Conservation (phyloP, 768 basidiomycete species). For the Collybia sp. region DNA sequence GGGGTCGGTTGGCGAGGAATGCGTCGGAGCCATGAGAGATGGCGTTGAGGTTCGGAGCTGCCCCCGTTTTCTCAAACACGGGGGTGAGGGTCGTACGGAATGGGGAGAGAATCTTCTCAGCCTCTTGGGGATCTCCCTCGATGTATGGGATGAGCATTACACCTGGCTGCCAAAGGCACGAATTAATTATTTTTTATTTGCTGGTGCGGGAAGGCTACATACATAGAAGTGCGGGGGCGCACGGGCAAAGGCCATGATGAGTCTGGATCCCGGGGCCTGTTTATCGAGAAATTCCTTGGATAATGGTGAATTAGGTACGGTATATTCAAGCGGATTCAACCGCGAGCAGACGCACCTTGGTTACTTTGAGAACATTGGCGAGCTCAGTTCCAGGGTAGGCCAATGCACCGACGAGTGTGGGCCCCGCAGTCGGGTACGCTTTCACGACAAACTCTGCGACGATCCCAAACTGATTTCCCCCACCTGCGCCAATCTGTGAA, state of each 20-base stretch:
- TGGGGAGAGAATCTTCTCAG: constrained; percentile 10
- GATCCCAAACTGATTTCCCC: constrained; percentile 17
- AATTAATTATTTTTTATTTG: not conserved
- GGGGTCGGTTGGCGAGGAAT: constrained; percentile 9
- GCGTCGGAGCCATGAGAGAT: constrained; percentile 13
- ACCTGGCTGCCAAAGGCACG: constrained; percentile 5
- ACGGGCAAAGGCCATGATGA: constrained; percentile 5
- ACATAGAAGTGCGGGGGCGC: constrained; percentile 7
- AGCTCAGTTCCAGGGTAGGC: constrained; percentile 11
- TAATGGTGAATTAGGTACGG: not conserved
- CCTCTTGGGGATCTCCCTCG: constrained; percentile 6
- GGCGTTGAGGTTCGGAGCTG: constrained; percentile 8
- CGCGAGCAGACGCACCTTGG: constrained; percentile 3
- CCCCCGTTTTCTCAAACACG: constrained; percentile 6
- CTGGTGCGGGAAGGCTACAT: not conserved
- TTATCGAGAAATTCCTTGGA: constrained; percentile 5
- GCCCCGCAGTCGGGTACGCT: constrained; percentile 4
- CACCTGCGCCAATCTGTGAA: constrained; percentile 9
- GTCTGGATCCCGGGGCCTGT: constrained; percentile 2
- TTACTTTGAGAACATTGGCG: constrained; percentile 4
- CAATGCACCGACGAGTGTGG: constrained; percentile 5
- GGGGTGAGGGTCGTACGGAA: constrained; percentile 13
- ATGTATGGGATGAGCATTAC: constrained; percentile 14
- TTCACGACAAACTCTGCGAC: constrained; percentile 15
- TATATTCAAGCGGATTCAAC: not conserved